Evolutionary conservation across 2,329 filamentous ascomycete species (phyloP), one percentile per base, ranked within the genome.

Genomic region (Neofusicoccum laricinum): DNA sequence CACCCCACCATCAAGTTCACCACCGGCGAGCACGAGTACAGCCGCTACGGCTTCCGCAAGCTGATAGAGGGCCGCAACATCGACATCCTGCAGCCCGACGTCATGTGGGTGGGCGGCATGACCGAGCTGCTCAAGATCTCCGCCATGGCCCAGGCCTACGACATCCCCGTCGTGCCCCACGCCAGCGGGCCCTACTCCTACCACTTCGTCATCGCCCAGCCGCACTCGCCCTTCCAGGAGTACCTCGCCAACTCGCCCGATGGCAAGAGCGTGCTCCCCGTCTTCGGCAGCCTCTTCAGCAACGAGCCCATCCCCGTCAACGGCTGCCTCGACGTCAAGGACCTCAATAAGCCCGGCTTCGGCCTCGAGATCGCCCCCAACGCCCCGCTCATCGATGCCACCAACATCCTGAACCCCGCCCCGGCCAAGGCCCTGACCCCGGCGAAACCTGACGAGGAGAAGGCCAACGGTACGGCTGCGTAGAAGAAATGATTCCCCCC

Each of bases 101-200:
- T 97, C 68, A 97, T 97, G 93, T 97, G 93, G 93, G 88, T 97
- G 14, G 93, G 93, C 67, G 93, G 93, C 67, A 78, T 97, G 83
- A 97, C 93, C 0, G 93, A 97, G 79, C 84, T 97, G 65, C 87
- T 97, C 69, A 95, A 92, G 79, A 90, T 97, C 61, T 86, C 92
- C 15, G 90, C 93, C 62, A 90, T 96, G 86, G 93, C 93, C 3
- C 87, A 93, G 4, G 93, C 93, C 21, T 97, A 97, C 78, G 93
- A 97, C 73, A 90, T 97, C 66, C 93, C 93, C 12, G 93, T 97
- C 15, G 92, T 97, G 14, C 93, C 93, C n/a, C 93, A 97, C 75
- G 93, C 93, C 49, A 95, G 90, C 67, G 93, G 93, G 1, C 91
- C 93, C 2, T 97, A 97, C 81, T 95, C 91, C 72, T 97, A 97